These are phyloP conservation scores for Barbarea vulgaris DNA, from an alignment of 345 rosid genomes.

Conservation along the genomic window DNA sequence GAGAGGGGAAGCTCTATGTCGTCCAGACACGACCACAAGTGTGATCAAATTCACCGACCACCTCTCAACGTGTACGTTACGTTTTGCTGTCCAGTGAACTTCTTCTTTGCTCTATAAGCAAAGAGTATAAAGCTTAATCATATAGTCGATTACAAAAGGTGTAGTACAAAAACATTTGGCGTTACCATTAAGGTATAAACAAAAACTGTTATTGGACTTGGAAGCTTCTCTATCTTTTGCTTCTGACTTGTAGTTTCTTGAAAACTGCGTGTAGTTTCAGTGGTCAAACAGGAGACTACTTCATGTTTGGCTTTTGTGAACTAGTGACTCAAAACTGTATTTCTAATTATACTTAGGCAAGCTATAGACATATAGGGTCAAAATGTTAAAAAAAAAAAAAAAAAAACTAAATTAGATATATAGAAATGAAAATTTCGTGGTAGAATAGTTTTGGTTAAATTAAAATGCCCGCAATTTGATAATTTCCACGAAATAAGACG, in stretches of 20 bases:
- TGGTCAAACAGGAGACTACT: slow-evolving; percentile 4
- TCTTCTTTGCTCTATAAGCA: slow-evolving; percentile 19
- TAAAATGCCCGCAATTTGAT: neutral
- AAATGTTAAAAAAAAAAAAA: too few relatives aligned
- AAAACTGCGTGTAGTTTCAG: slow-evolving; percentile 21
- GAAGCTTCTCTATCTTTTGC: slow-evolving; percentile 3
- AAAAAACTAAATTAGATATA: too few relatives aligned
- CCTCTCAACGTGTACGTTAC: slow-evolving; percentile 6
- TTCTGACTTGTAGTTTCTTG: neutral
- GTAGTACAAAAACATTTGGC: slow-evolving; percentile 19
- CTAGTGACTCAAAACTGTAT: neutral
- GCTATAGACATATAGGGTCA: neutral
- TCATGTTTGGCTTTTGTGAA: neutral
- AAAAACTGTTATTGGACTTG: neutral
- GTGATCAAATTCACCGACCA: slow-evolving; percentile 45
- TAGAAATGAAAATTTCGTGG: neutral
- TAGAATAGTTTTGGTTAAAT: neutral
- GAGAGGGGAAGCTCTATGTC: slow-evolving; percentile 82
- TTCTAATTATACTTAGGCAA: neutral
- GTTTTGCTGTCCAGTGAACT: slow-evolving; percentile 6
- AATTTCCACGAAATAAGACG: slow-evolving; percentile 16
- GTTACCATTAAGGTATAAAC: slow-evolving; percentile 3
- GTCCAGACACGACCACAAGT: slow-evolving; percentile 98
- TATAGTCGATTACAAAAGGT: slow-evolving; percentile 22
- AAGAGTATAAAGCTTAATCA: slow-evolving; percentile 16